Evolutionary conservation across 73 alveolate species (phyloP), one percentile per base, ranked within the genome.

Genomic region (Diophrys sp.): DNA sequence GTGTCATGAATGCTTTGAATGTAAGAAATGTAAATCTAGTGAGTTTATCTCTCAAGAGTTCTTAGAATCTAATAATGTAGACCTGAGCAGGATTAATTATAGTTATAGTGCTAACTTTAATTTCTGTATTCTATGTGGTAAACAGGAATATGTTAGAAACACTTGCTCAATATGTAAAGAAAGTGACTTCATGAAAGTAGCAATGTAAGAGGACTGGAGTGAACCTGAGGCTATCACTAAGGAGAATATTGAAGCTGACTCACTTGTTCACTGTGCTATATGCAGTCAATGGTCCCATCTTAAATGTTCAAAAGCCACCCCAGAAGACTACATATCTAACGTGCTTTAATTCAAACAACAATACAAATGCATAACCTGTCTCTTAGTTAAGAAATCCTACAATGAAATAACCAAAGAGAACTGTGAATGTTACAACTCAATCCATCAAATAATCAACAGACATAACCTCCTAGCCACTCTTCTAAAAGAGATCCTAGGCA

Each of bases 1-100:
- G 44, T 86, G 93, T 70, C 69, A 80, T 29, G 79, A 79, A 29
- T 86, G 93, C 85, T 86, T 86, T 74, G 73, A 80, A 57, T 86
- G 93, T 74, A 78, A 62, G 70, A 27, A 74, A 44, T 86, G 93
- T 54, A 78, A 80, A 34, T 55, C 83, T 8, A 73, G 73, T 33
- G 82, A 72, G 24, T 80, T 73, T 69, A 70, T 80, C 30, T 33
- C 82, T 54, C 56, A 1, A 0, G 54, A 80, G 23, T 25, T 68
- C 29, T 5, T 68, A 2, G 34, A 14, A n/a, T 2, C 34, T 68
- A 1, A 18, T 28, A 68, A 68, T 23, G 25, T 68, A 44, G 54
- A 68, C 2, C 25, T 28, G 27, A 2, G 26, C 24, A 18, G 75
- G 28, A 54, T 82, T 31, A 78, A 75, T n/a, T 82, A 56, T 72